These are phyloP conservation scores for Epichloe glyceriae DNA, from an alignment of 2,329 filamentous ascomycete species.

Conservation along the genomic window DNA sequence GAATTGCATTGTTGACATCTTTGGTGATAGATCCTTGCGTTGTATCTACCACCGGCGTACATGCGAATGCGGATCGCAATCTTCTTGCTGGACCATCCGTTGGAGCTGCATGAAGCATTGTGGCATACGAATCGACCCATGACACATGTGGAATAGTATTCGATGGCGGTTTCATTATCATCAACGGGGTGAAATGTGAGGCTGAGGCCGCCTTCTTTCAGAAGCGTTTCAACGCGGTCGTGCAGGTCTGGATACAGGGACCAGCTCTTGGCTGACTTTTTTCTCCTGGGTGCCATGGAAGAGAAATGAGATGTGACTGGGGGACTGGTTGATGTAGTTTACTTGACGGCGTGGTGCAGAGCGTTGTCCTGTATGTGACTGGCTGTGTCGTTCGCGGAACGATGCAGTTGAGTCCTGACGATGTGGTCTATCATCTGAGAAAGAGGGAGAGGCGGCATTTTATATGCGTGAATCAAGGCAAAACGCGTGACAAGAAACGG, in stretches of 20 bases:
- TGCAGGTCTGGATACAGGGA: constrained; percentile 12
- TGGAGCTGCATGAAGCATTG: constrained; percentile 12
- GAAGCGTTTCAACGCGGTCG: constrained; percentile 5
- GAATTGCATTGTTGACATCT: constrained; percentile 19
- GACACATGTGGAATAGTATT: constrained; percentile 16
- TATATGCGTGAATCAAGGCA: too few relatives aligned
- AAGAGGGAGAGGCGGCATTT: too few relatives aligned
- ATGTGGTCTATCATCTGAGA: too few relatives aligned
- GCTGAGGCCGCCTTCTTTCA: constrained; percentile 7
- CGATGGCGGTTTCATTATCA: constrained; percentile 4
- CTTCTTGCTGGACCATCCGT: constrained; percentile 20
- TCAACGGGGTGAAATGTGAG: constrained; percentile 14
- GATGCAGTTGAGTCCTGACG: too few relatives aligned
- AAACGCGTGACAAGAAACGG: too few relatives aligned
- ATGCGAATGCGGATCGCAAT: constrained; percentile 22
- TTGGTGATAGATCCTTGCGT: constrained; percentile 24
- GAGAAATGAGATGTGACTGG: not conserved
- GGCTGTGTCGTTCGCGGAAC: too few relatives aligned
- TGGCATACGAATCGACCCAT: constrained; percentile 22
- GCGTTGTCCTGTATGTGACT: too few relatives aligned
- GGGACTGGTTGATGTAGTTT: too few relatives aligned
- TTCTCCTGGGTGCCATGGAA: not conserved
- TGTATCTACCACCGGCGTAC: constrained; percentile 19
- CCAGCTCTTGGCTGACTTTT: constrained; percentile 5
- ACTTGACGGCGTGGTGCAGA: too few relatives aligned